Conservation (phyloP, 345 rosid species). For the Eucalyptus erythrocorys region DNA sequence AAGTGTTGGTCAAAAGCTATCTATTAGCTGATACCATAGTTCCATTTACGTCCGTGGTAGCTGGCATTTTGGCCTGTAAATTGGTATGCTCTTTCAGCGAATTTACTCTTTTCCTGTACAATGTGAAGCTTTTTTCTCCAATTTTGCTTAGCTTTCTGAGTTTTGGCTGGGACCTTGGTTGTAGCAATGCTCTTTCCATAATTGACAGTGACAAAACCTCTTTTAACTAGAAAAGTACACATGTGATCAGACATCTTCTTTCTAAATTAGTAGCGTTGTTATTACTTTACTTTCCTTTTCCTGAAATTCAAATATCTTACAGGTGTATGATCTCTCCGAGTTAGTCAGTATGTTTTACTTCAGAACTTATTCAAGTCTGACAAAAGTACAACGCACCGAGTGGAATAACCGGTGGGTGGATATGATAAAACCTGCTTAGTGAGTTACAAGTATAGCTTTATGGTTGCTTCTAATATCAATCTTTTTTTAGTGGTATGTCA, state of each 20-base stretch:
- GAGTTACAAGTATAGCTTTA: not conserved
- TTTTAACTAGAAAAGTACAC: not conserved
- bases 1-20: conserved; percentile 46
- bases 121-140: not conserved
- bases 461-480: not conserved
- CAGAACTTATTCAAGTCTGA: conserved; percentile 45
- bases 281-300: not conserved
- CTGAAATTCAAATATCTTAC: not conserved
- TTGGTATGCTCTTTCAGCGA: conserved; percentile 32
- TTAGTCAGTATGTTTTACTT: conserved; percentile 44
- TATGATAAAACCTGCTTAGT: not conserved
- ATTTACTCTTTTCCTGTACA: not conserved
- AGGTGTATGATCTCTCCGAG: conserved; percentile 66
- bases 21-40: conserved; percentile 49
- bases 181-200: not conserved
- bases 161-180: not conserved
- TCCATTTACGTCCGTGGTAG: conserved; percentile 67
- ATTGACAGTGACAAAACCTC: not conserved
- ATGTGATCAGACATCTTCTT: not conserved
- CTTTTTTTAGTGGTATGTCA: conserved; percentile 49
- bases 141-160: not conserved
- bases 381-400: conserved; percentile 52
- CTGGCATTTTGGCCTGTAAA: conserved; percentile 71
- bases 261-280: not conserved
- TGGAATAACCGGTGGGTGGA: conserved; percentile 76